These are phyloP conservation scores for Solanum megistacrolobum DNA, from an alignment of 257 asterid species.

Conservation along the genomic window DNA sequence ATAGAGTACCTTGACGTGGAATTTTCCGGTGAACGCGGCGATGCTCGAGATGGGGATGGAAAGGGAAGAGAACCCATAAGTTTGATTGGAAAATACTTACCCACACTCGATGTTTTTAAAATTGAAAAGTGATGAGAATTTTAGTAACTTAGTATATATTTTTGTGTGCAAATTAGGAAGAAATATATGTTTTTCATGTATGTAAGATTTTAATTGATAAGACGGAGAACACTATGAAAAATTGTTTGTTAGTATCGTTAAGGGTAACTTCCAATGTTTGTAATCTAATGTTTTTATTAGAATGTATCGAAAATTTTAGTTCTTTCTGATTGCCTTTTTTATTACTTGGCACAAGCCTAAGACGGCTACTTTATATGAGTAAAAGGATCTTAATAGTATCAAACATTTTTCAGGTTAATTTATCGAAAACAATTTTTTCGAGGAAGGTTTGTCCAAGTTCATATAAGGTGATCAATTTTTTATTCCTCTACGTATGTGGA, in stretches of 20 bases:
- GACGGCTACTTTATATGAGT: background rate
- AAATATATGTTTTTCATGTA: background rate
- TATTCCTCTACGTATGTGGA: background rate
- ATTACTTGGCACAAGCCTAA: background rate
- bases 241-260: background rate
- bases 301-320: background rate
- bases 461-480: background rate
- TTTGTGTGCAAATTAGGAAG: background rate
- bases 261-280: background rate
- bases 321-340: background rate
- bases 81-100: background rate
- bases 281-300: background rate
- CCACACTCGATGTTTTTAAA: background rate
- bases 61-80: background rate
- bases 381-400: background rate
- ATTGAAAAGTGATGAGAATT: background rate
- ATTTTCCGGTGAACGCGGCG: background rate
- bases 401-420: background rate
- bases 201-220: background rate
- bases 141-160: background rate
- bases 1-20: conserved; percentile 1
- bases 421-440: background rate
- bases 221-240: background rate
- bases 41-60: background rate
- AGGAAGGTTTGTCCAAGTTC: background rate